phyloP scores from a whole-genome alignment of 2,329 filamentous ascomycete species.

The Sodiomyces alkalinus region DNA sequence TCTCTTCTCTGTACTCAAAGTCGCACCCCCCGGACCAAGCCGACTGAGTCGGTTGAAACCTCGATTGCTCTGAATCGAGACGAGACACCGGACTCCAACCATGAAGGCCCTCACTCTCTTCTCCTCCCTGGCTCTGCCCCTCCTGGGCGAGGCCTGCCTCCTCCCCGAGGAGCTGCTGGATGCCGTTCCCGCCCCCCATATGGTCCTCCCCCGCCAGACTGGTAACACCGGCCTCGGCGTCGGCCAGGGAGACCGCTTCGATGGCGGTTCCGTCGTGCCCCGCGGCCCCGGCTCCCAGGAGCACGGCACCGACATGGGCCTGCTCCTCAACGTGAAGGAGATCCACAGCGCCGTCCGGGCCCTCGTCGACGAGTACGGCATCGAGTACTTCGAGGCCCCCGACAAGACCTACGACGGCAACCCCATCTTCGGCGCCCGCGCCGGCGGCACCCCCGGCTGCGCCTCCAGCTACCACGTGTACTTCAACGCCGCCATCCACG shows the following conservation, averaged over 20 bases:
- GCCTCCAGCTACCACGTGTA: constrained; percentile 29
- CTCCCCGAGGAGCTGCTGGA: constrained; percentile 19
- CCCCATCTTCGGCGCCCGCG: constrained; percentile 21
- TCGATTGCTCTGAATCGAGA: too few species aligned
- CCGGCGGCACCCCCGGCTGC: constrained; percentile 19
- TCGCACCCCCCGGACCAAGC: too few species aligned
- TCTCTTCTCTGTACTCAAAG: too few species aligned
- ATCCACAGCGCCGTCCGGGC: constrained; percentile 27
- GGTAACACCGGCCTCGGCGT: constrained; percentile 17
- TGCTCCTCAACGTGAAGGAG: constrained; percentile 29
- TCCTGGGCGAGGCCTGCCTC: constrained; percentile 17
- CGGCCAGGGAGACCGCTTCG: constrained; percentile 26
- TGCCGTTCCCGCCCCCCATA: constrained; percentile 6
- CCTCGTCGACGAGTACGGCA: constrained; percentile 22
- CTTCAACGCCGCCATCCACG: constrained; percentile 38
- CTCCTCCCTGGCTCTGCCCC: constrained; percentile 9
- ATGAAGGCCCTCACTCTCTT: constrained; percentile 14
- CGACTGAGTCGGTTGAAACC: too few species aligned
- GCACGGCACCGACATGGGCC: constrained; percentile 15
- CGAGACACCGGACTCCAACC: too few species aligned
- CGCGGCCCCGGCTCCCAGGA: constrained; percentile 22
- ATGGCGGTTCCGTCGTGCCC: constrained; percentile 20
- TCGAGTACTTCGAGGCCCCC: constrained; percentile 25
- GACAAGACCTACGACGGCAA: constrained; percentile 27
- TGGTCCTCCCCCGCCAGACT: constrained; percentile 4